Conservation (phyloP, 2,329 filamentous ascomycete species). For the Alternaria gaisen region DNA sequence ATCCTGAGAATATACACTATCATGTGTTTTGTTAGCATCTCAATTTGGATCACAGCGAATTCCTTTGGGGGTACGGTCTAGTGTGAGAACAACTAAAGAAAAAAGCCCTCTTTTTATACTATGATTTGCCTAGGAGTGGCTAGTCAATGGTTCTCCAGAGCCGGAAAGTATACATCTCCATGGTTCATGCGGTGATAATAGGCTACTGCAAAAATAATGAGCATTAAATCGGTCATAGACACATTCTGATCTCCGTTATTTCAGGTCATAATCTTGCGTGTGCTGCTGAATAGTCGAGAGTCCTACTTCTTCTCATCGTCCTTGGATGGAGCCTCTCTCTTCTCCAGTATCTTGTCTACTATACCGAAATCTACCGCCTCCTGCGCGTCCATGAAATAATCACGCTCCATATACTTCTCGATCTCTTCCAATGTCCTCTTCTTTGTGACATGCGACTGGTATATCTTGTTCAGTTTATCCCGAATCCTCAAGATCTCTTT, state of each 20-base stretch:
- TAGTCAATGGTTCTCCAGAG: neutral
- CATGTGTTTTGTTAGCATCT: too few relatives aligned
- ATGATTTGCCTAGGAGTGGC: too few relatives aligned
- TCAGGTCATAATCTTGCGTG: neutral
- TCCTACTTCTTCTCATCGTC: conserved; percentile 34
- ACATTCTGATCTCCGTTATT: neutral
- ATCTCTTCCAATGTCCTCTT: conserved; percentile 81
- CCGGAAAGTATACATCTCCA: neutral
- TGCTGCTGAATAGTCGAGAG: neutral
- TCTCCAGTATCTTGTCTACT: conserved; percentile 84
- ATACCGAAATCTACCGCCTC: conserved; percentile 92
- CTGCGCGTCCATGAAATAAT: conserved; percentile 89
- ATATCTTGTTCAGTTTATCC: conserved; percentile 88
- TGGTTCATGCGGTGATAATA: neutral
- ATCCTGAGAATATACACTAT: too few relatives aligned
- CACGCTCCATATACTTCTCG: conserved; percentile 94
- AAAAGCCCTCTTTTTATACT: too few relatives aligned
- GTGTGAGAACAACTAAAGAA: too few relatives aligned
- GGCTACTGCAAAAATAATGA: neutral
- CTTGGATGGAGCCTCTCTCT: conserved; percentile 62
- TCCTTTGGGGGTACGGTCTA: too few relatives aligned
- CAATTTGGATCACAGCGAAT: too few relatives aligned
- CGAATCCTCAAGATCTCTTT: conserved; percentile 93
- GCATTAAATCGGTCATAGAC: neutral
- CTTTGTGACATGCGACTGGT: conserved; percentile 83